phyloP scores from a whole-genome alignment of 495 filamentous ascomycete genomes.

The Penicillium argentinense region DNA sequence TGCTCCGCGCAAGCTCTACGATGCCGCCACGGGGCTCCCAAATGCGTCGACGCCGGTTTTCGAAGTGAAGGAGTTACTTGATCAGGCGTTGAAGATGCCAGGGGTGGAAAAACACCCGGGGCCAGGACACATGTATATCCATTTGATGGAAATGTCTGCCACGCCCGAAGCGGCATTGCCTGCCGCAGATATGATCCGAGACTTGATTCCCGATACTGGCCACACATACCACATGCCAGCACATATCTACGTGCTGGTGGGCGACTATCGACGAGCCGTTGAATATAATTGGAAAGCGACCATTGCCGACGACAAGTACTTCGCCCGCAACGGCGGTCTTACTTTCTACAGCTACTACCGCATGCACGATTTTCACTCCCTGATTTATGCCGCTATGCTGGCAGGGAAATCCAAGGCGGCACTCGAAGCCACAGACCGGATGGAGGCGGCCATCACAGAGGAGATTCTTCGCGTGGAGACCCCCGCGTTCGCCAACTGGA shows the following conservation, averaged over 20 bases:
- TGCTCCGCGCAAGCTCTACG: slow-evolving; percentile 64
- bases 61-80: slow-evolving; percentile 53
- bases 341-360: slow-evolving; percentile 67
- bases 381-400: slow-evolving; percentile 67
- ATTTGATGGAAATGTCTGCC: slow-evolving; percentile 67
- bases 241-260: slow-evolving; percentile 62
- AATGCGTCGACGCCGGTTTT: slow-evolving; percentile 49
- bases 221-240: slow-evolving; percentile 69
- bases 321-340: slow-evolving; percentile 42
- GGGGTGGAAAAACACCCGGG: slow-evolving; percentile 51
- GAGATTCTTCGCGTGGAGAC: slow-evolving; percentile 55
- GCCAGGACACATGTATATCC: slow-evolving; percentile 64
- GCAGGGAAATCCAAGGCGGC: slow-evolving; percentile 53
- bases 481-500: slow-evolving; percentile 67
- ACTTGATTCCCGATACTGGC: slow-evolving; percentile 59
- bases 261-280: slow-evolving; percentile 60
- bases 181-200: slow-evolving; percentile 56
- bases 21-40: slow-evolving; percentile 54
- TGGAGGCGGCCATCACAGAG: slow-evolving; percentile 56
- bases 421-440: slow-evolving; percentile 48
- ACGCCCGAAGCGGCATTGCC: slow-evolving; percentile 55
- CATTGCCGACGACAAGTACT: slow-evolving; percentile 56
- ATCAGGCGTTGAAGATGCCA: slow-evolving; percentile 39
- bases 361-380: slow-evolving; percentile 61
- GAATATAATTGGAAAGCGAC: slow-evolving; percentile 56